Base-by-base conservation (phyloP, 2,329 filamentous ascomycete species). In the Diaporthe destruens region DNA sequence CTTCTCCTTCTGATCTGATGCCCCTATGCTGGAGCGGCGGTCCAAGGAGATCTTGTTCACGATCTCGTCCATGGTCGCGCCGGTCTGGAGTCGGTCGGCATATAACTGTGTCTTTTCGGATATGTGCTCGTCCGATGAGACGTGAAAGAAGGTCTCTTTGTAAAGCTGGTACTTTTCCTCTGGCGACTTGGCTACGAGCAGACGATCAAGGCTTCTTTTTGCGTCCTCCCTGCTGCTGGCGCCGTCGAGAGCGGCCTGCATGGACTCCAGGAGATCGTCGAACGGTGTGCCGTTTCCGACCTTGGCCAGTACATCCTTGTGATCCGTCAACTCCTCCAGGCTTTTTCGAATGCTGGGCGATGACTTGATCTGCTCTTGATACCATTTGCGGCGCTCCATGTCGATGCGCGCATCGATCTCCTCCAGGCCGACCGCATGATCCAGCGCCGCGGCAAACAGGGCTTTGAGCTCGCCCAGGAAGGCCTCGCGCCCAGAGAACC, bases 351-450 rank as follows among this genome's bases (percentile, higher is more conserved):
- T 72, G 16, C 73, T 76, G 16, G 72, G 74, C n/a, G 74, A 78
- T 18, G 68, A 73, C 47, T 71, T 76, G 67, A 75, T 74, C 36
- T 69, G 76, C 72, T 79, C 77, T n/a, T 85, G 83, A 72, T 88
- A 87, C 87, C 88, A 90, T 14, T 83, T 83, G 73, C 84, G 83
- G 76, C 87, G 88, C 77, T 89, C 87, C 36, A 83, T 83, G 12
- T 82, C 80, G 76, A 90, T 85, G 73, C 84, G 84, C 29, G 83
- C 81, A 75, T 89, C 87, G 53, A 90, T 84, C 23, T 78, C 80
- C 54, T 82, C 80, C 16, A 89, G 79, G 67, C 83, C 81, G n/a
- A 82, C 77, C 56, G 83, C 82, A 75, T 83, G 80, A 20, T 82
- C 80, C 75, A 83, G 85, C 67, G 85, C 86, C 66, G 86, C 84